phyloP scores from a whole-genome alignment of 208 protist species.

The Leishmania tarentolae region DNA sequence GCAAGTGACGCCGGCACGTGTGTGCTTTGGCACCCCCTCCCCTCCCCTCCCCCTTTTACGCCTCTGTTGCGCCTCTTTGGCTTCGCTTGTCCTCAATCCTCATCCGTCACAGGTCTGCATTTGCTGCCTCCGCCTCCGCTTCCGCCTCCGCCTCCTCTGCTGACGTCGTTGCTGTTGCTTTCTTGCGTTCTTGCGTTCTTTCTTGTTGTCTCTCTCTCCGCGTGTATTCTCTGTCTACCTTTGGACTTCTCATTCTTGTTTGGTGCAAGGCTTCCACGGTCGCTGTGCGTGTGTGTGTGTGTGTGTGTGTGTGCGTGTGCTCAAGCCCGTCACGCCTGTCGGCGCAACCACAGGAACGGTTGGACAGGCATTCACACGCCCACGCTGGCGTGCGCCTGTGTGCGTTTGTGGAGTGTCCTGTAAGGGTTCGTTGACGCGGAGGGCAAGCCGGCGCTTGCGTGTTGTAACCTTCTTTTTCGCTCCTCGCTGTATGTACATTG shows the following conservation, averaged over 20 bases:
- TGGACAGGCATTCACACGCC: too few relatives aligned
- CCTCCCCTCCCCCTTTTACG: neutral
- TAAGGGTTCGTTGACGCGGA: too few relatives aligned
- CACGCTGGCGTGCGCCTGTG: too few relatives aligned
- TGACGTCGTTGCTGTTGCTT: neutral
- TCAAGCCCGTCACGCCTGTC: too few relatives aligned
- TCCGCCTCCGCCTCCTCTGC: neutral
- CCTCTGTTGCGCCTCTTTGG: neutral
- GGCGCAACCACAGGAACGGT: too few relatives aligned
- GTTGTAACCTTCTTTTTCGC: neutral
- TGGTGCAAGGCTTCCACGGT: neutral
- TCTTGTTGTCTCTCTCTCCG: neutral
- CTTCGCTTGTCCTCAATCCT: neutral
- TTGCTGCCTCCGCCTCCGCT: neutral
- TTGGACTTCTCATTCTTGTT: neutral
- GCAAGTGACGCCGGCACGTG: neutral
- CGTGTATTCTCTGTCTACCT: neutral
- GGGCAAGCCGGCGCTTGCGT: too few relatives aligned
- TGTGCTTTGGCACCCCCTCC: neutral
- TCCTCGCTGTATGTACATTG: neutral
- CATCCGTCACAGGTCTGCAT: neutral
- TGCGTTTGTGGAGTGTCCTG: too few relatives aligned
- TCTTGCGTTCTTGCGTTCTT: too few relatives aligned
- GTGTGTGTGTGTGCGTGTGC: constrained; percentile 9
- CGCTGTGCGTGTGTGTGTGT: constrained; percentile 3